phyloP scores from a whole-genome alignment of 768 basidiomycete genomes.

The Boletus reticuloceps region DNA sequence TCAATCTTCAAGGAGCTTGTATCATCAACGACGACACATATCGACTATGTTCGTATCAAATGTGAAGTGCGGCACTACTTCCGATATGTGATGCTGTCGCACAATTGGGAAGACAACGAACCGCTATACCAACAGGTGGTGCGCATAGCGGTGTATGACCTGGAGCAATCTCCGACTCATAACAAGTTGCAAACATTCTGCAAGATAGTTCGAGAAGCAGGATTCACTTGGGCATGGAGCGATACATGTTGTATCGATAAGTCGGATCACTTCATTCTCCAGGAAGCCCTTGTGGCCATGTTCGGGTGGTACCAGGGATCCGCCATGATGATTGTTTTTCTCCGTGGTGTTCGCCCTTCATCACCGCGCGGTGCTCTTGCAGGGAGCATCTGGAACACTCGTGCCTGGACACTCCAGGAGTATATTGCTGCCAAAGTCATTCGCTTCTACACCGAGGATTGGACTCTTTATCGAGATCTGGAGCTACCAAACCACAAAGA shows the following conservation, averaged over 20 bases:
- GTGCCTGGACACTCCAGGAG: slow-evolving; percentile 6
- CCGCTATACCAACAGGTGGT: neutral
- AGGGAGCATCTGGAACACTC: slow-evolving; percentile 1
- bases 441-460: neutral
- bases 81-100: neutral
- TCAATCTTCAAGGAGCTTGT: no score
- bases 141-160: neutral
- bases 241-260: no score
- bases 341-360: neutral
- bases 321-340: neutral
- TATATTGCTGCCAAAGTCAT: slow-evolving; percentile 2
- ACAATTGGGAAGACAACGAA: neutral
- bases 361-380: neutral
- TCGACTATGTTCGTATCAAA: neutral
- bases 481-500: neutral
- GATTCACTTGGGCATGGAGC: neutral
- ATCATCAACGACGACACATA: no score
- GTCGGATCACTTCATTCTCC: neutral
- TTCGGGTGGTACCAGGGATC: slow-evolving; percentile 4
- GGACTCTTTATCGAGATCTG: neutral
- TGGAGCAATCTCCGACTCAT: neutral
- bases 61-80: neutral
- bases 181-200: neutral
- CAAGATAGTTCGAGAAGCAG: neutral
- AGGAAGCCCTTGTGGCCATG: slow-evolving; percentile 1